Evolutionary conservation across 139 green algal genomes (phyloP).

Genomic region (Nannochloris sp.): DNA sequence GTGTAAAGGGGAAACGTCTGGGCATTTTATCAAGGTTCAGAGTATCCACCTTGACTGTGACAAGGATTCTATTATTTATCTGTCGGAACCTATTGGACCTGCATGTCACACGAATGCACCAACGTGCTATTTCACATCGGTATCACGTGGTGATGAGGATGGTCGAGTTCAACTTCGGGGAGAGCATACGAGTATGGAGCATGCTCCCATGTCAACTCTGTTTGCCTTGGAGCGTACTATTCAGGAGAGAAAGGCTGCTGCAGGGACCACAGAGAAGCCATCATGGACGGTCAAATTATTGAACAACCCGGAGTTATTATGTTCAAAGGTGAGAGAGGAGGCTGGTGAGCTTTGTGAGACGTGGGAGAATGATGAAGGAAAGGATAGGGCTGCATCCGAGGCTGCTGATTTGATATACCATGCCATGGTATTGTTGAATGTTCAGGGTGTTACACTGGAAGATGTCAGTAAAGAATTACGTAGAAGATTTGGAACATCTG

Average conservation of each 20-base stretch:
- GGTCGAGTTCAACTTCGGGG: conserved; percentile 27
- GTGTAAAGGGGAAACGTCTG: conserved; percentile 97
- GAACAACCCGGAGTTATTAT: conserved; percentile 76
- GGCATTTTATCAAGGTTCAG: conserved; percentile 83
- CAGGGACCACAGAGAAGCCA: conserved; percentile 47
- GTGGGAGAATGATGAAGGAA: conserved; percentile 73
- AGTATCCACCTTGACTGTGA: conserved; percentile 86
- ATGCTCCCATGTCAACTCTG: conserved; percentile 65
- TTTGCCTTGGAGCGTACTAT: conserved; percentile 82
- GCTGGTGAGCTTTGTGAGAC: conserved; percentile 92
- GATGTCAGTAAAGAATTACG: conserved; percentile 72
- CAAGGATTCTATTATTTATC: conserved; percentile 88
- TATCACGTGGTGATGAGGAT: background rate
- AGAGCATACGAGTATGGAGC: conserved; percentile 21
- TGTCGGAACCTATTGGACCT: conserved; percentile 76
- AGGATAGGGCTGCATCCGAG: conserved; percentile 77
- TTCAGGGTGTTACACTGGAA: conserved; percentile 70
- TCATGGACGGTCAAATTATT: conserved; percentile 90
- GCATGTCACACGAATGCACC: conserved; percentile 86
- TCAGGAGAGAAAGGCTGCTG: conserved; percentile 38
- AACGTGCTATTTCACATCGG: conserved; percentile 82
- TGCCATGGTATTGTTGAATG: conserved; percentile 84
- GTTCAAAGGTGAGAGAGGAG: conserved; percentile 91
- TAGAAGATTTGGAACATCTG: conserved; percentile 62
- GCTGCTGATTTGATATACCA: conserved; percentile 97